Evolutionary conservation across 306 rosid species (phyloP), one percentile per base, ranked within the genome.

Genomic region (Echinosophora koreensis): DNA sequence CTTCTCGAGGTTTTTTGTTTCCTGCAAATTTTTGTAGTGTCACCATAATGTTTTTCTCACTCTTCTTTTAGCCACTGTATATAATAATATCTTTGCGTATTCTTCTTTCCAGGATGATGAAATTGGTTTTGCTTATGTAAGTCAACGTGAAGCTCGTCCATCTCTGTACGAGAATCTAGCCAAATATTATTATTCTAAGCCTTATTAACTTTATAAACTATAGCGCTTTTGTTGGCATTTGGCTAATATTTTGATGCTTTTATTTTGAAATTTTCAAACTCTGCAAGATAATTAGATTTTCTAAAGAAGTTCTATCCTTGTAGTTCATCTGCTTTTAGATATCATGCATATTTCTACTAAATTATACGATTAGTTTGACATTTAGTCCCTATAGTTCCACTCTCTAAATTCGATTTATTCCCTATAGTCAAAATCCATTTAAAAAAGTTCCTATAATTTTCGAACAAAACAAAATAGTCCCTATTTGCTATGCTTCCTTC

Each of bases 121-220:
- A 74, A 86, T 88, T 81, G 96, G 98, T 67, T 95, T 95, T 89
- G 96, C 97, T 76, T 89, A 95, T 81, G 76, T 90, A 82, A 95
- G 97, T 83, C 97, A 88, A 81, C 93, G 93, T 34, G 97, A 95
- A 86, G 97, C 96, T 74, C 81, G 82, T 73, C 97, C 97, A 51
- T 92, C 97, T 86, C 83, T 95, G 98, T 92, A 90, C 78, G 98
- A 81, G 79, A 88, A 74, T 74, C 86, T 82, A 35, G 65, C 89
- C 79, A 60, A 38, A 85, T 66, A 58, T 62, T 79, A 12, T 71
- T 73, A 47, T 39, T 77, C 50, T 62, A 44, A 15, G 35, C 57
- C 58, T 80, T 66, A 58, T 59, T 58, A 35, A 56, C 58, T 51
- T 65, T 39, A 16, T 22, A 58, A 66, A 32, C 32, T 42, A 13